phyloP scores from a whole-genome alignment of 1,284 basidiomycete species.

The Ceratobasidium theobromae region DNA sequence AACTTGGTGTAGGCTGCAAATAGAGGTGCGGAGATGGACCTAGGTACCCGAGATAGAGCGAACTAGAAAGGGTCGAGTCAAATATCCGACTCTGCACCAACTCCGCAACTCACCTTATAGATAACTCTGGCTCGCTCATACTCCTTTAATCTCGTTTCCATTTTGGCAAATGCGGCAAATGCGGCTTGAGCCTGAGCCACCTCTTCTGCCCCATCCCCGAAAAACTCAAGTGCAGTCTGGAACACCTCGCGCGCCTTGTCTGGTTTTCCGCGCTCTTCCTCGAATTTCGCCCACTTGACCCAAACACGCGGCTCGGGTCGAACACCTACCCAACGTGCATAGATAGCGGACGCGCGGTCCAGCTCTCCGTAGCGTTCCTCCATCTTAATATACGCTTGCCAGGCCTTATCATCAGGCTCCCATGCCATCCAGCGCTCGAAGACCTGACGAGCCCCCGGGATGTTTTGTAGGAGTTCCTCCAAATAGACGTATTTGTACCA shows the following conservation, averaged over 20 bases:
- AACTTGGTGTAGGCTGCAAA: conserved; percentile 95
- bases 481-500: conserved; percentile 99
- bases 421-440: conserved; percentile 99
- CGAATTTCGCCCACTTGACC: conserved; percentile 97
- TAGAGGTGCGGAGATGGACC: conserved; percentile 82
- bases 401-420: conserved; percentile 99
- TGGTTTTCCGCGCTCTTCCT: conserved; percentile 83
- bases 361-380: conserved; percentile 92
- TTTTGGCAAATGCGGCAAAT: conserved; percentile 95
- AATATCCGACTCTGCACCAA: background rate
- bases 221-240: conserved; percentile 95
- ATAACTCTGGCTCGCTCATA: conserved; percentile 95
- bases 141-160: conserved; percentile 96
- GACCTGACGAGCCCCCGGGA: conserved; percentile 92
- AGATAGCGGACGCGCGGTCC: conserved; percentile 89
- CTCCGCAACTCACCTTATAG: conserved; percentile 70
- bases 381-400: conserved; percentile 97
- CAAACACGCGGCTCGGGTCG: conserved; percentile 93
- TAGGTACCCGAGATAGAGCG: conserved; percentile 85
- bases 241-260: conserved; percentile 96
- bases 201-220: conserved; percentile 95
- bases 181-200: conserved; percentile 97
- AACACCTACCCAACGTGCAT: conserved; percentile 92
- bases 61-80: conserved; percentile 56
- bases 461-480: conserved; percentile 95